These are phyloP conservation scores for Warburgia ugandensis DNA, from an alignment of 164 flowering plant genomes.

Conservation along the genomic window DNA sequence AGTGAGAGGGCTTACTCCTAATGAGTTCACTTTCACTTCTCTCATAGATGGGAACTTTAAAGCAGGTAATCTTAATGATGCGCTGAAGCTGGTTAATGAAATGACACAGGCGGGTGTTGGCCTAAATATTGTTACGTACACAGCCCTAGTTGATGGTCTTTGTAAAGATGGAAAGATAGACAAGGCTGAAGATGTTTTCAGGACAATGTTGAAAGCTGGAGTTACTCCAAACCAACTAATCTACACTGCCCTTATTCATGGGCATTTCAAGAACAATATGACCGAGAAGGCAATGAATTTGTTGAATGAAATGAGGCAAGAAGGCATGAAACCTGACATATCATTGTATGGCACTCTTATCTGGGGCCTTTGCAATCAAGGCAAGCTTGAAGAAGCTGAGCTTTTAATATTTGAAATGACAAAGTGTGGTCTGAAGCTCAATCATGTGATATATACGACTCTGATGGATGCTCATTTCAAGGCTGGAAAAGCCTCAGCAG, in stretches of 20 bases:
- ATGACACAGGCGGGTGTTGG: conserved; percentile 46
- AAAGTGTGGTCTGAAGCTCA: conserved; percentile 30
- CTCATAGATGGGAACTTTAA: conserved; percentile 74
- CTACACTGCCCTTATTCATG: conserved; percentile 68
- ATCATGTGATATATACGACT: conserved; percentile 51
- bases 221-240: conserved; percentile 40
- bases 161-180: conserved; percentile 50
- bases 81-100: conserved; percentile 52
- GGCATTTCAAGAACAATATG: conserved; percentile 44
- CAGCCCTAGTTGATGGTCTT: conserved; percentile 67
- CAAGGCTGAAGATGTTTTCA: conserved; percentile 60
- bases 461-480: conserved; percentile 67
- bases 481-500: conserved; percentile 49
- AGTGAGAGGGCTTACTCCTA: conserved; percentile 55
- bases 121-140: conserved; percentile 60
- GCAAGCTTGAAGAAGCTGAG: conserved; percentile 46
- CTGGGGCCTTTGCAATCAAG: conserved; percentile 68
- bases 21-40: conserved; percentile 73
- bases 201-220: conserved; percentile 39
- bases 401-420: conserved; percentile 46
- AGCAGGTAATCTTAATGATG: conserved; percentile 48
- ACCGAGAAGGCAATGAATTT: conserved; percentile 36
- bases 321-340: conserved; percentile 39
- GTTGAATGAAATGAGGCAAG: conserved; percentile 46
- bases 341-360: conserved; percentile 52